Conservation (phyloP, 208 protist species). For the Trypanosoma platydactyli region DNA sequence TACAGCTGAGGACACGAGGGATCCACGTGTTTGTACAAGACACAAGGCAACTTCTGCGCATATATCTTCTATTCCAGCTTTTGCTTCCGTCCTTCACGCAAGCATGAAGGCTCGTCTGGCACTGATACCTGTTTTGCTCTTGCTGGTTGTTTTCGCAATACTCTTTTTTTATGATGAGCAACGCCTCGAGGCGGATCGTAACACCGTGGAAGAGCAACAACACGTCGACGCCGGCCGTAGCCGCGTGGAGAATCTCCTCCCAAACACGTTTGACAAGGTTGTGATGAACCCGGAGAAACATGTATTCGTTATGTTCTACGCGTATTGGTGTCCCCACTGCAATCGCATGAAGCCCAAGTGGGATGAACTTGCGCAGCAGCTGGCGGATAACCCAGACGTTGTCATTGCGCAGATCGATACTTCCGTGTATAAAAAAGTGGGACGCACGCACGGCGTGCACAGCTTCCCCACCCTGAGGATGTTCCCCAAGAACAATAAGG, state of each 20-base stretch:
- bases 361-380: conserved; percentile 59
- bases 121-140: too few species aligned
- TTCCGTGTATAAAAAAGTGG: conserved; percentile 44
- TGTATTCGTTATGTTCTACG: conserved; percentile 97
- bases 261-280: conserved; percentile 71
- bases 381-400: conserved; percentile 41
- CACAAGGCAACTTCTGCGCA: too few species aligned
- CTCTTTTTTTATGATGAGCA: too few species aligned
- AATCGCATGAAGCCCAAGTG: conserved; percentile 89
- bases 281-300: conserved; percentile 87
- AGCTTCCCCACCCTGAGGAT: conserved; percentile 90
- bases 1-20: too few species aligned
- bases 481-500: conserved; percentile 84
- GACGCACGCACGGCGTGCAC: conserved; percentile 44
- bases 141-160: too few species aligned
- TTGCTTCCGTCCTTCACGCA: too few species aligned
- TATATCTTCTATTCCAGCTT: too few species aligned
- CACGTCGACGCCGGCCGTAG: neutral
- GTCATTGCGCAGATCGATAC: conserved; percentile 86
- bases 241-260: conserved; percentile 52
- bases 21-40: too few species aligned
- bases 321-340: conserved; percentile 97
- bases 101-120: too few species aligned
- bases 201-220: neutral
- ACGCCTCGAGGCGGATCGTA: neutral